Evolutionary conservation across 805 yeast species (phyloP), one percentile per base, ranked within the genome.

Genomic region (Sugiyamaella mastotermitis): DNA sequence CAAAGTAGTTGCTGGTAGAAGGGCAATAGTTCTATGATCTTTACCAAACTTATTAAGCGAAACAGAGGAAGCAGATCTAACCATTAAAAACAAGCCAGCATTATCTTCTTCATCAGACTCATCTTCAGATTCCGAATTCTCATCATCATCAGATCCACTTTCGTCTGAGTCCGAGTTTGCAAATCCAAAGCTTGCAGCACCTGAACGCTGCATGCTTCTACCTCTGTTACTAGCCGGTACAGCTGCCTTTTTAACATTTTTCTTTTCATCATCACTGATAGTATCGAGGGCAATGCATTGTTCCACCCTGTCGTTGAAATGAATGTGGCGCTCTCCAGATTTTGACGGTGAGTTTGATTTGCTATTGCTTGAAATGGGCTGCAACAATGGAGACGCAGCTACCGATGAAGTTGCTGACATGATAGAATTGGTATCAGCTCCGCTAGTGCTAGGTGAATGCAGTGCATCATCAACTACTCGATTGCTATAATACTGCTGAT

Each of bases 221-320:
- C 36, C 20, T 4, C 25, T 16, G 9, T 15, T n/a, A 8, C 7
- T 6, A 11, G 21, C 24, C 20, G 23, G 22, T 11, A 17, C 24
- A 15, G 5, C 21, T 15, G 19, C 36, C 19, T 13, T 10, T 36
- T 18, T n/a, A n/a, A n/a, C n/a, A n/a, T n/a, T n/a, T n/a, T n/a
- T n/a, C 22, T 30, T 18, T 20, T 46, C 54, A 19, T 38, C 40
- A 25, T 38, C 48, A 8, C 41, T 32, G 16, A 41, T 49, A 8
- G 37, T 36, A 41, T 72, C 77, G 8, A 88, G 57, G 0, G 95
- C 88, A 45, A 84, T 78, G 60, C 98, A 92, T 60, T 92, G 99
- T 58, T 86, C 88, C 22, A 92, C 99, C 38, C 87, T 77, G 56
- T 86, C 94, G 58, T 82, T 92, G 64, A 92, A 92, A 61, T 88